A percentile compares a stretch with the other conserved stretches of the same genome.
These are phyloP conservation scores for Lipomyces chichibuensis DNA, from an alignment of 805 yeast genomes.

Conservation along the genomic window DNA sequence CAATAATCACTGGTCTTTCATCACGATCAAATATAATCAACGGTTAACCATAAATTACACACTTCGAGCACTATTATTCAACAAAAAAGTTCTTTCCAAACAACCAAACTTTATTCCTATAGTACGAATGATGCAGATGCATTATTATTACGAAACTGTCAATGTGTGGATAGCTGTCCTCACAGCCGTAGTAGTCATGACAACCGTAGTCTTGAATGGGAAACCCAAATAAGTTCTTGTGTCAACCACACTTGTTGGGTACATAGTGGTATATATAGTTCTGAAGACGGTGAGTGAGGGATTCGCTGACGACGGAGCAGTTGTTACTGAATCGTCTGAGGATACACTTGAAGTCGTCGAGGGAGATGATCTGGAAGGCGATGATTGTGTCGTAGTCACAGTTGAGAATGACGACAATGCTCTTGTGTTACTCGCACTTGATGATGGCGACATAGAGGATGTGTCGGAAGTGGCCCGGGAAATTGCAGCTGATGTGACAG, in stretches of 20 bases:
- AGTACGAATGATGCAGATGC: not conserved
- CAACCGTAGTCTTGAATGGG: not conserved
- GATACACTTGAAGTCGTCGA: not conserved
- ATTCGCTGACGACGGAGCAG: not conserved
- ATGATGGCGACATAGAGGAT: not conserved
- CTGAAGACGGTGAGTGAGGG: not conserved
- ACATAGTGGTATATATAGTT: not conserved
- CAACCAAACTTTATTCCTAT: not conserved
- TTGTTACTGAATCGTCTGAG: not conserved
- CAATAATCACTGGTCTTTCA: not conserved
- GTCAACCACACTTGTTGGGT: not conserved
- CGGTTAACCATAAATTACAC: not conserved
- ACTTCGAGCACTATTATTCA: not conserved
- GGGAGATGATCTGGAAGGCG: not conserved
- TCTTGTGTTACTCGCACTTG: not conserved
- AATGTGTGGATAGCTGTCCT: not conserved
- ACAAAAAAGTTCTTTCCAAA: not conserved
- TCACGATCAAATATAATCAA: not conserved
- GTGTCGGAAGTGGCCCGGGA: not conserved
- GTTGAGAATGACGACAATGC: slow-evolving; percentile 1
- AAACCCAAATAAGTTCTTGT: not conserved
- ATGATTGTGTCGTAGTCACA: not conserved
- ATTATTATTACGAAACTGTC: not conserved
- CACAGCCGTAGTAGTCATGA: not conserved
- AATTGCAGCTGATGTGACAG: not conserved